Evolutionary conservation across 169 alveolate species (phyloP).

Genomic region (Babesia ovata): DNA sequence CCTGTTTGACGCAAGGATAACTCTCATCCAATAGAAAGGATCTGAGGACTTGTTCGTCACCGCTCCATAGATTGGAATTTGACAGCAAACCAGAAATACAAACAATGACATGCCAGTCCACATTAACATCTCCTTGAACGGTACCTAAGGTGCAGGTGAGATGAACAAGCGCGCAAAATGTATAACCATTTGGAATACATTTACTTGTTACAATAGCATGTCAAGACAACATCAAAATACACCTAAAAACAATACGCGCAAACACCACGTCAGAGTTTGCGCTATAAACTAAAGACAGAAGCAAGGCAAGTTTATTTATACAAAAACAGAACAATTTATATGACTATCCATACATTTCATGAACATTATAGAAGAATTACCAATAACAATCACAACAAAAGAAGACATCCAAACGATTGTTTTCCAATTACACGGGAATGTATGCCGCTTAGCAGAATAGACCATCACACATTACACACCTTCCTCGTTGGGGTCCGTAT

Average conservation of each 20-base stretch:
- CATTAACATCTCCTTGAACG: conserved; percentile 94
- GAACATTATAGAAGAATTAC: too few species aligned
- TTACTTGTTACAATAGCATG: too few species aligned
- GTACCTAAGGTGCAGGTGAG: conserved; percentile 64
- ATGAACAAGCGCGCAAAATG: neutral
- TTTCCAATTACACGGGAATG: neutral
- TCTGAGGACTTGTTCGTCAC: conserved; percentile 93
- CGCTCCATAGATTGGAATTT: conserved; percentile 99
- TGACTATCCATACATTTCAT: too few species aligned
- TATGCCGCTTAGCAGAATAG: neutral
- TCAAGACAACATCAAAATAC: too few species aligned
- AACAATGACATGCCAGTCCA: conserved; percentile 97
- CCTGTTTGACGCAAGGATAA: conserved; percentile 97
- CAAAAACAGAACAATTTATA: too few species aligned
- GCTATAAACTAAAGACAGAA: too few species aligned
- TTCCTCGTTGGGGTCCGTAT: conserved; percentile 94
- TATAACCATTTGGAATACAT: too few species aligned
- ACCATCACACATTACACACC: conserved; percentile 70
- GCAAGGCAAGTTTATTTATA: too few species aligned
- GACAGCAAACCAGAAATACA: conserved; percentile 96
- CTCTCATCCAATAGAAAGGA: conserved; percentile 99
- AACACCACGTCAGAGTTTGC: neutral
- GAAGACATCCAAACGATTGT: too few species aligned
- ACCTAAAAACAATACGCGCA: neutral
- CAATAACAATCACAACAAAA: too few species aligned